Evolutionary conservation across 2,329 filamentous ascomycete genomes (phyloP).

Genomic region (Pezicula carpinea): DNA sequence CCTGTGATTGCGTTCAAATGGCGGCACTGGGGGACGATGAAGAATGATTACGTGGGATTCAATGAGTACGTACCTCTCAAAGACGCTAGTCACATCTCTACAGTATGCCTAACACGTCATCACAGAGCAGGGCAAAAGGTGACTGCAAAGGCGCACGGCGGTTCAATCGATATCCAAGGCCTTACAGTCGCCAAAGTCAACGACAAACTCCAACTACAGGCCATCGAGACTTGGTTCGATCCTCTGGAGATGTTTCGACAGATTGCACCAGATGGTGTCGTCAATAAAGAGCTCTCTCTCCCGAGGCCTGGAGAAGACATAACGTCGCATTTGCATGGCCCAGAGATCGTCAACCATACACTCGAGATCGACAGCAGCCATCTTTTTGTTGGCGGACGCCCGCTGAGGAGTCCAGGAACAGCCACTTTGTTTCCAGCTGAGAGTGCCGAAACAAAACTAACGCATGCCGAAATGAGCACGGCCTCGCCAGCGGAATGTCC

Average conservation of each 20-base stretch:
- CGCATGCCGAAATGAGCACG: constrained; percentile 11
- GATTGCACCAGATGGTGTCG: constrained; percentile 44
- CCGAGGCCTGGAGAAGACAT: constrained; percentile 7
- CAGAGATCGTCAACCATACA: constrained; percentile 3
- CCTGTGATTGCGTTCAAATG: constrained; percentile 59
- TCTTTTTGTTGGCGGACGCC: not conserved
- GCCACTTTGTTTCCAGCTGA: constrained; percentile 4
- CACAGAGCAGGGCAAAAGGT: constrained; percentile 58
- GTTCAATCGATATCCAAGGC: constrained; percentile 58
- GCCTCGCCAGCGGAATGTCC: constrained; percentile 8
- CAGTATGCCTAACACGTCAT: constrained; percentile 6
- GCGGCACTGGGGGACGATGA: constrained; percentile 66
- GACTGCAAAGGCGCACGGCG: constrained; percentile 55
- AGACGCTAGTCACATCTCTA: not conserved
- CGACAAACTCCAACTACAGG: constrained; percentile 51
- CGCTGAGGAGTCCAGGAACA: constrained; percentile 8
- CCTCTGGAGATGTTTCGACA: constrained; percentile 63
- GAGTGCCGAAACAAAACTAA: not conserved
- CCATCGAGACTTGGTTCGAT: constrained; percentile 61
- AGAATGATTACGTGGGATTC: constrained; percentile 59
- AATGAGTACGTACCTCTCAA: constrained; percentile 48
- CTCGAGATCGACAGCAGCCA: not conserved
- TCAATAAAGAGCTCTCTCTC: constrained; percentile 8
- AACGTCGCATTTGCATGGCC: constrained; percentile 12
- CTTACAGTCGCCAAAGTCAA: constrained; percentile 59